Conservation (phyloP, 176 grass and related monocot species). For the Cocos nucifera region DNA sequence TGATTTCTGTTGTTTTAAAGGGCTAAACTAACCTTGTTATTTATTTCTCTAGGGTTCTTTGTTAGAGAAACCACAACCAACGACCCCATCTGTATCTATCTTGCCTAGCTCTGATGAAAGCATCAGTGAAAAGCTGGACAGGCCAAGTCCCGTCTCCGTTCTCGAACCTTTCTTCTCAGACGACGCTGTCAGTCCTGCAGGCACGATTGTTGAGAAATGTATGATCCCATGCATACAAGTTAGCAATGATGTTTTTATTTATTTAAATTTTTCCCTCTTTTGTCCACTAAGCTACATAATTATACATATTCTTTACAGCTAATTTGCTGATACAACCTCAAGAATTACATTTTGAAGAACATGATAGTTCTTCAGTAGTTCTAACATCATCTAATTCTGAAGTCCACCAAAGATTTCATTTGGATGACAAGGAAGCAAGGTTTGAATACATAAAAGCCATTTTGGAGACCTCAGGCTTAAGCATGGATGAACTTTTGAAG, state of each 20-base stretch:
- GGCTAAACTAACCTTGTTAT: background rate
- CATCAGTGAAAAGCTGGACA: constrained; percentile 37
- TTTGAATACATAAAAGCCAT: constrained; percentile 39
- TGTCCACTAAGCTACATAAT: background rate
- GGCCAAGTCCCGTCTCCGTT: constrained; percentile 44
- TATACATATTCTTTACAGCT: constrained; percentile 45
- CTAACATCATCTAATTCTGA: constrained; percentile 15
- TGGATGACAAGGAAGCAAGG: constrained; percentile 38
- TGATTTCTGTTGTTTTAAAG: background rate
- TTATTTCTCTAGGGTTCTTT: background rate
- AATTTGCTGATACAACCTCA: constrained; percentile 41
- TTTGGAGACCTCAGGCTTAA: constrained; percentile 47
- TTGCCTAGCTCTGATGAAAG: constrained; percentile 26
- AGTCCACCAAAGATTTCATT: constrained; percentile 21
- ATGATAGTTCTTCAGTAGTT: constrained; percentile 13
- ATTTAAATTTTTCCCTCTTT: background rate
- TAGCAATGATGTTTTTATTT: background rate
- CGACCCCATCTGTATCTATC: constrained; percentile 33
- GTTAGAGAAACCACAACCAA: constrained; percentile 25
- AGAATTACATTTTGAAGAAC: constrained; percentile 46
- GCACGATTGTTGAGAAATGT: constrained; percentile 43
- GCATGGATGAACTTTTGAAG: constrained; percentile 25
- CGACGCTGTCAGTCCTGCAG: constrained; percentile 28
- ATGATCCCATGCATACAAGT: constrained; percentile 20
- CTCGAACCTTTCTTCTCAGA: constrained; percentile 30